Evolutionary conservation across 192 early-diverging fungal species (phyloP).

Genomic region (Coemansia erecta): DNA sequence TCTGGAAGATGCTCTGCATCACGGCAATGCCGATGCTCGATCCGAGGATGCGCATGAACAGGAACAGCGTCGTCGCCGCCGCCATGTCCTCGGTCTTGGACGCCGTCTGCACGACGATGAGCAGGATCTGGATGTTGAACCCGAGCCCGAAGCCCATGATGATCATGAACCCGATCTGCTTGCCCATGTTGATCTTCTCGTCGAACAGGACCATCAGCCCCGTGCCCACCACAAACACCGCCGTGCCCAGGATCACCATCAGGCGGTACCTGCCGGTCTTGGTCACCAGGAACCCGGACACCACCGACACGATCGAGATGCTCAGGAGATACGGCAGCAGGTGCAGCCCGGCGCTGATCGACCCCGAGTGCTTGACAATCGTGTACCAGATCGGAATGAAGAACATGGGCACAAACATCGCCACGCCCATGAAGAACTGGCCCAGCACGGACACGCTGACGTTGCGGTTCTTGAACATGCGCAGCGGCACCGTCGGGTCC

Average conservation of each 20-base stretch:
- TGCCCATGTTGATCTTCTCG: conserved; percentile 47
- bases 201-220: conserved; percentile 61
- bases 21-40: conserved; percentile 60
- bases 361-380: conserved; percentile 55
- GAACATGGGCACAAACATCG: conserved; percentile 60
- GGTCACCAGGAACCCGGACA: conserved; percentile 53
- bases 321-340: conserved; percentile 62
- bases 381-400: conserved; percentile 66
- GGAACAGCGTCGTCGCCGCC: conserved; percentile 59
- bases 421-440: conserved; percentile 57
- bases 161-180: conserved; percentile 56
- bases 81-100: conserved; percentile 62
- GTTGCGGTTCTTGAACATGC: conserved; percentile 56
- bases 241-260: conserved; percentile 57
- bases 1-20: conserved; percentile 58
- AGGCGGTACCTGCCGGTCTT: conserved; percentile 53
- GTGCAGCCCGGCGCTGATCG: conserved; percentile 60
- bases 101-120: conserved; percentile 67
- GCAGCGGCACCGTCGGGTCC: conserved; percentile 59
- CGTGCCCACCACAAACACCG: conserved; percentile 53
- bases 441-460: conserved; percentile 53
- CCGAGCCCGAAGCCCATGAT: conserved; percentile 60
- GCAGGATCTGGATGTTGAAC: conserved; percentile 57
- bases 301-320: conserved; percentile 56
- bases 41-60: conserved; percentile 66